A percentile compares a stretch with the other conserved stretches of the same genome.
These are phyloP conservation scores for Parastagonospora avenae DNA, from an alignment of 2,329 filamentous ascomycete genomes.

Conservation along the genomic window DNA sequence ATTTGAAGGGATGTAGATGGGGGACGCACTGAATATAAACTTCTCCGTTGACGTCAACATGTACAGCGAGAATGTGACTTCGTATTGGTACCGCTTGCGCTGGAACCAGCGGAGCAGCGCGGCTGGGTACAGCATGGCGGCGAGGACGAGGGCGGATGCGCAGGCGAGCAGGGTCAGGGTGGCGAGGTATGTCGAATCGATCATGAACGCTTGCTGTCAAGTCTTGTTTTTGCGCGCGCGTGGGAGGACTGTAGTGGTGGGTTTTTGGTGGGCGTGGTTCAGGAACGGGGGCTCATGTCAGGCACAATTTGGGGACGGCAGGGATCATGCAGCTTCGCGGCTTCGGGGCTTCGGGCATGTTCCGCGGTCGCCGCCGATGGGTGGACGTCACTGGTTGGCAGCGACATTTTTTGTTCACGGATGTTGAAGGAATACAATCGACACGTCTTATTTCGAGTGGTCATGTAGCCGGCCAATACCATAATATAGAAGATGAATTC, in stretches of 20 bases:
- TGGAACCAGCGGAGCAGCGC: conserved; percentile 81
- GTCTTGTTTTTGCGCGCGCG: neutral
- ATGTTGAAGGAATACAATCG: too few species aligned
- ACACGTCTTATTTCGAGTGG: too few species aligned
- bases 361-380: neutral
- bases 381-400: neutral
- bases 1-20: neutral
- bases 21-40: conserved; percentile 89
- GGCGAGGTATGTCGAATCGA: conserved; percentile 44
- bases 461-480: too few species aligned
- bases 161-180: conserved; percentile 42
- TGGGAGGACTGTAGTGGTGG: too few species aligned
- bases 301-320: neutral
- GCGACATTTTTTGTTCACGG: too few species aligned
- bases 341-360: neutral
- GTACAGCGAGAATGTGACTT: conserved; percentile 95
- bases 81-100: conserved; percentile 96
- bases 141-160: conserved; percentile 49
- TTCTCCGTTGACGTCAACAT: conserved; percentile 97
- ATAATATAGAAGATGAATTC: too few species aligned
- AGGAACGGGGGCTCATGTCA: neutral
- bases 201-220: conserved; percentile 20
- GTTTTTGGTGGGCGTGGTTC: neutral
- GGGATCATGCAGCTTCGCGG: neutral
- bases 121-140: conserved; percentile 55